Percentiles rank a stretch among this genome's conserved stretches.
Conservation (phyloP, 352 stramenopile genomes). For the Phytophthora vignae region DNA sequence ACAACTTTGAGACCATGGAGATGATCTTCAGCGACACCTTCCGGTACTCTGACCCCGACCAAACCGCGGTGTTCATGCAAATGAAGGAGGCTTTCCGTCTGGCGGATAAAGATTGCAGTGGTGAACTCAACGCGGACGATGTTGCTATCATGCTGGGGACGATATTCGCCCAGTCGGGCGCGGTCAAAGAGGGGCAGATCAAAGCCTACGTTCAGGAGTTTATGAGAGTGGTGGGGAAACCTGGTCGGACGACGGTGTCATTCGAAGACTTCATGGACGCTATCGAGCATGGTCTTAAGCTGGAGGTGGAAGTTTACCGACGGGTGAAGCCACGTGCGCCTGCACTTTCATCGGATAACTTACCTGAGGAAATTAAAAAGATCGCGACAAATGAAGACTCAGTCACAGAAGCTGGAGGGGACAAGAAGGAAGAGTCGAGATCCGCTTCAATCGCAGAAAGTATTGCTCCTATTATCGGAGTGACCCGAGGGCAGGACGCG, state of each 20-base stretch:
- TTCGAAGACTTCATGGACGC: constrained; percentile 88
- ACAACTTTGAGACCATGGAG: constrained; percentile 76
- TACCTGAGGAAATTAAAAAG: neutral
- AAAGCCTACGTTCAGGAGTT: constrained; percentile 79
- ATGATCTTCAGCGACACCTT: constrained; percentile 78
- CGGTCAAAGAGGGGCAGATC: constrained; percentile 71
- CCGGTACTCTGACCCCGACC: constrained; percentile 73
- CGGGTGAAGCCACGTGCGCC: constrained; percentile 15
- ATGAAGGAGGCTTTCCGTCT: constrained; percentile 84
- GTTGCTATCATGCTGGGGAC: constrained; percentile 69
- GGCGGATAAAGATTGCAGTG: constrained; percentile 76
- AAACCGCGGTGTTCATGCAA: constrained; percentile 84
- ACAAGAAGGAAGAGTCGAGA: neutral
- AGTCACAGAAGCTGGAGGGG: neutral
- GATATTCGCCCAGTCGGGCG: constrained; percentile 74
- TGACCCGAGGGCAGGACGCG: neutral
- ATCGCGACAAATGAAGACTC: neutral
- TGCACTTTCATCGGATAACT: neutral
- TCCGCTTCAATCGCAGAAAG: neutral
- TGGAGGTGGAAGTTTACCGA: constrained; percentile 79
- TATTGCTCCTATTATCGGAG: neutral
- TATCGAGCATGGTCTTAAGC: constrained; percentile 77
- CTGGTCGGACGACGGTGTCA: constrained; percentile 70
- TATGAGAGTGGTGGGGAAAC: constrained; percentile 77
- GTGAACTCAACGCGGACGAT: constrained; percentile 75